phyloP scores from a whole-genome alignment of 2,329 filamentous ascomycete species.

The Teratosphaeria destructans region DNA sequence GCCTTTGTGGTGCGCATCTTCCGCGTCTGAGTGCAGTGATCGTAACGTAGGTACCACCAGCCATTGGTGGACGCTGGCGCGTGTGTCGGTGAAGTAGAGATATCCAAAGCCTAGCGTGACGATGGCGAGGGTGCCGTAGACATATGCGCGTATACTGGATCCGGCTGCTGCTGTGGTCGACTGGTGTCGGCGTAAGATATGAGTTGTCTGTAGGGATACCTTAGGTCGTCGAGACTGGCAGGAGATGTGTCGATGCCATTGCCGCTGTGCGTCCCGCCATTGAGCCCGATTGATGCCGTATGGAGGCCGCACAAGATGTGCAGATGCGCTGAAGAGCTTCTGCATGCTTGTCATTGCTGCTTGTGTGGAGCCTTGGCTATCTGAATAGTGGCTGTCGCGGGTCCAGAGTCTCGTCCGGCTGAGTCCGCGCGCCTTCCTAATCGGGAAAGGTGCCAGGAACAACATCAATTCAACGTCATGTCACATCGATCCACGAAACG shows the following conservation, averaged over 20 bases:
- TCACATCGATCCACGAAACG: background rate
- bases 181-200: background rate
- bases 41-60: constrained; percentile 52
- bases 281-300: background rate
- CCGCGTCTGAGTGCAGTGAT: constrained; percentile 60
- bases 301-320: constrained; percentile 1
- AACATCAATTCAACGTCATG: background rate
- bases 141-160: background rate
- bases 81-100: constrained; percentile 44
- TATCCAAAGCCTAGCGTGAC: constrained; percentile 37
- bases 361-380: background rate
- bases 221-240: background rate
- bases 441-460: background rate
- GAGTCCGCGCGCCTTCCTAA: background rate
- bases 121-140: constrained; percentile 17
- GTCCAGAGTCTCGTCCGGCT: background rate
- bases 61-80: constrained; percentile 44
- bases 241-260: constrained; percentile 1
- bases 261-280: constrained; percentile 2
- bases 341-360: constrained; percentile 14
- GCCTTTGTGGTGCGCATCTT: constrained; percentile 82
- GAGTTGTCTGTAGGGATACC: background rate
- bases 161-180: background rate
- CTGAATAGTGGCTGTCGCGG: background rate
- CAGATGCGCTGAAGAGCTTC: constrained; percentile 11